Evolutionary conservation across 2,329 filamentous ascomycete species (phyloP), one percentile per base, ranked within the genome.

Genomic region (Celoporthe dispersa): DNA sequence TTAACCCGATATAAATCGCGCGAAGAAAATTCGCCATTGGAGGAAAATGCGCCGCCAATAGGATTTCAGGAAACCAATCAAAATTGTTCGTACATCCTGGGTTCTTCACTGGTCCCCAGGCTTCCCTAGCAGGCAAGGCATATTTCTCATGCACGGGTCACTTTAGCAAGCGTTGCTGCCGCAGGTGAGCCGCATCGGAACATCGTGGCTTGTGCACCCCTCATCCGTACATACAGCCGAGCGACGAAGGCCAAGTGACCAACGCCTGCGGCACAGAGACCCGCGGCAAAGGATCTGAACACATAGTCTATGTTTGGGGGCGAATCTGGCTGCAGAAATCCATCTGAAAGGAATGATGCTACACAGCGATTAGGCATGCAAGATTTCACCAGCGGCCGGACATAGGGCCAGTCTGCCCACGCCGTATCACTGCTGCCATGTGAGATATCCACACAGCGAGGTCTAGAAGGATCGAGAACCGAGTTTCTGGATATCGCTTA

Each of bases 271-370:
- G 53, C 53, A 57, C 25, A 28, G 51, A 55, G 51, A 55, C n/a
- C 14, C 14, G 25, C 53, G 14, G 28, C 53, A 31, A 57, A 57
- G 53, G 53, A 57, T 57, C 25, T 6, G 28, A 31, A 28, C 25
- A 57, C 25, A 57, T 6, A 19, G 11, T 28, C 12, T 8, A 57
- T 33, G 22, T 25, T 57, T 57, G 53, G 53, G 53, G 53, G 53
- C 53, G 53, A 31, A 57, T 57, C 53, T 57, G 25, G 25, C 12
- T 19, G 53, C 53, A 57, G 53, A 57, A 57, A 57, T 57, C 53
- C 53, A 57, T 57, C 53, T 57, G 53, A 12, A 57, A 19, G 53
- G 53, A 19, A 7, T 16, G 53, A 57, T 57, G 28, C 14, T 33
- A 57, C 53, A 57, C 25, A 14, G 28, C 53, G 53, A 57, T 57